Percentiles rank a stretch among this genome's conserved stretches.
Conservation (phyloP, 192 early-diverging fungal species). For the Rhizophagus clarus region DNA sequence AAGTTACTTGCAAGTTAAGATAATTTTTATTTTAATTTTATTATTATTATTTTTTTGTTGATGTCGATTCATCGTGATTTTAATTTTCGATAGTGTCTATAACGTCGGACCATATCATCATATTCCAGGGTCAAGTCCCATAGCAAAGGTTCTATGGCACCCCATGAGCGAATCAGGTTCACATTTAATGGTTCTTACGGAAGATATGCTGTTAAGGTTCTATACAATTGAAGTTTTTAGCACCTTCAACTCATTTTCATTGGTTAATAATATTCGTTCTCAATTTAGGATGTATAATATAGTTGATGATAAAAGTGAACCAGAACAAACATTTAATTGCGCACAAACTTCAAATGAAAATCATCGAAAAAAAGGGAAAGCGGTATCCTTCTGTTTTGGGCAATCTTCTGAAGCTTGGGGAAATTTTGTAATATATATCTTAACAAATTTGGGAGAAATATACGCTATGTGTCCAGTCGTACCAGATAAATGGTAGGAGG, state of each 20-base stretch:
- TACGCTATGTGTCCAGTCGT: conserved; percentile 79
- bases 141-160: conserved; percentile 80
- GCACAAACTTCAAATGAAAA: conserved; percentile 32
- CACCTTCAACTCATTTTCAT: neutral
- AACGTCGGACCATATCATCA: conserved; percentile 35
- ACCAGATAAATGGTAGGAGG: conserved; percentile 62
- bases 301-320: conserved; percentile 54
- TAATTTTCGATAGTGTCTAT: conserved; percentile 22
- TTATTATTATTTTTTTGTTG: neutral
- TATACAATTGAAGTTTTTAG: neutral
- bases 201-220: conserved; percentile 63
- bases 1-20: conserved; percentile 30
- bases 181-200: conserved; percentile 71
- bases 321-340: conserved; percentile 70
- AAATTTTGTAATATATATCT: conserved; percentile 67
- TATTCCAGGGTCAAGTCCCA: conserved; percentile 38
- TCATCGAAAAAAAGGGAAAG: conserved; percentile 37
- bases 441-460: conserved; percentile 70
- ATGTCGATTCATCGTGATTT: neutral
- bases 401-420: conserved; percentile 63
- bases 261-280: neutral
- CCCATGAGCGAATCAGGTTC: conserved; percentile 68
- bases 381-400: conserved; percentile 53
- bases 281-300: conserved; percentile 70
- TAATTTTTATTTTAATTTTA: neutral